phyloP scores from a whole-genome alignment of 768 basidiomycete species.

The Trametes sanguinea region DNA sequence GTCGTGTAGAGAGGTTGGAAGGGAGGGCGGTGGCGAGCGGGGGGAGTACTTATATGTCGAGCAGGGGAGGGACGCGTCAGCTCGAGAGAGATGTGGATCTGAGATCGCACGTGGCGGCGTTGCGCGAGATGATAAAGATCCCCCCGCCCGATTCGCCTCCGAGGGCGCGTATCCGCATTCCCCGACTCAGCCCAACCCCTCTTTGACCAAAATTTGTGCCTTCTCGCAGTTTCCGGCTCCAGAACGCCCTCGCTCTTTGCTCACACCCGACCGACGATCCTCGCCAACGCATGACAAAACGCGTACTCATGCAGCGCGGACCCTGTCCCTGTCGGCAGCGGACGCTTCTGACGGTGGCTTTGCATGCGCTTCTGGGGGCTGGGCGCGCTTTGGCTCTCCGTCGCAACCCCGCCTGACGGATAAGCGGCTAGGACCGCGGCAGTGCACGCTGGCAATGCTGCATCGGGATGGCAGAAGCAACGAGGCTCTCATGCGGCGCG shows the following conservation, averaged over 20 bases:
- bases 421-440: conserved; percentile 10
- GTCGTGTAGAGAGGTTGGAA: conserved; percentile 15
- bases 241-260: conserved; percentile 6
- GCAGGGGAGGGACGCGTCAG: conserved; percentile 35
- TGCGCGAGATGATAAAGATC: conserved; percentile 27
- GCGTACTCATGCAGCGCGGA: not conserved
- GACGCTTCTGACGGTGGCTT: not conserved
- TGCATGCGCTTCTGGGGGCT: not conserved
- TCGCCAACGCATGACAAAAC: conserved; percentile 4
- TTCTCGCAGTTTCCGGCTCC: conserved; percentile 7
- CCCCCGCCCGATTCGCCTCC: conserved; percentile 25
- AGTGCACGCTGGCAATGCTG: conserved; percentile 9
- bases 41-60: conserved; percentile 27
- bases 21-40: conserved; percentile 18
- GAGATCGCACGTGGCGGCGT: conserved; percentile 32
- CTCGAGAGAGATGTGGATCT: conserved; percentile 28
- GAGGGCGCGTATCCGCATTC: conserved; percentile 13
- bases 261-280: conserved; percentile 20
- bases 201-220: conserved; percentile 4
- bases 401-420: conserved; percentile 2
- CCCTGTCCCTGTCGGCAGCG: not conserved
- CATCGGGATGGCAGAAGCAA: conserved; percentile 13
- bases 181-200: conserved; percentile 9
- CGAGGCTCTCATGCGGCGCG: conserved; percentile 11
- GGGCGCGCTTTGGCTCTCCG: conserved; percentile 1